Base-by-base conservation (phyloP, 2,329 filamentous ascomycete genomes). In the Trichothecium sympodiale region DNA sequence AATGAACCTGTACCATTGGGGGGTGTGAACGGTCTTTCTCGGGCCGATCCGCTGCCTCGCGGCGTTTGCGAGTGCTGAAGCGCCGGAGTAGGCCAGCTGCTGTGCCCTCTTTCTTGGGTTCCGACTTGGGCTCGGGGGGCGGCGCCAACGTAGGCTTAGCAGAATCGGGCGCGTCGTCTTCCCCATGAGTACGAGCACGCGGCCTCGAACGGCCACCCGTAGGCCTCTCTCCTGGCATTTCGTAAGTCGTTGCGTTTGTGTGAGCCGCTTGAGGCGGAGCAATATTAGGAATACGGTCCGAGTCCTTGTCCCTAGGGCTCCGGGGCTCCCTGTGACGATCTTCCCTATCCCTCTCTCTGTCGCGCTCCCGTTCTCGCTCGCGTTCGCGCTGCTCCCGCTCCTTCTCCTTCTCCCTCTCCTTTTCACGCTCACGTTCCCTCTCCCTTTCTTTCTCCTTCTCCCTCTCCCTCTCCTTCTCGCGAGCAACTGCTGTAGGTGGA, bases 171-270 rank as follows among this genome's bases (percentile, higher is more conserved):
- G 85, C 72, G 39, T 98, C 91, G 43, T 96, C 89, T 57, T 96
- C 91, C 13, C 89, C 91, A 51, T 96, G 89, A 1, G 91, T 96
- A 44, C 91, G 74, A 26, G 91, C 87, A 33, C 91, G 74, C 7
- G 88, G 86, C 34, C 91, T 73, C 25, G 84, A 80, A 40, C 89
- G 72, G 31, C 85, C 84, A 30, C 87, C 85, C 1, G 84, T 91
- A 9, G 84, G 80, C 52, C 80, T 88, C 58, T 94, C 87, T 14
- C 88, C 88, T 0, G 85, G 78, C 71, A 94, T 81, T 54, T 95
- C 88, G 52, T 91, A 94, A 2, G 83, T 64, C 3, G 78, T 74
- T 17, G 82, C 69, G 49, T 96, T 96, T 13, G 88, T 96, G 56
- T 95, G 80, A 8, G 88, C 91, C 38, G 83, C 83, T 48, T 85